phyloP scores from a whole-genome alignment of 2,329 filamentous ascomycete genomes.

The Trichothecium sympodiale region DNA sequence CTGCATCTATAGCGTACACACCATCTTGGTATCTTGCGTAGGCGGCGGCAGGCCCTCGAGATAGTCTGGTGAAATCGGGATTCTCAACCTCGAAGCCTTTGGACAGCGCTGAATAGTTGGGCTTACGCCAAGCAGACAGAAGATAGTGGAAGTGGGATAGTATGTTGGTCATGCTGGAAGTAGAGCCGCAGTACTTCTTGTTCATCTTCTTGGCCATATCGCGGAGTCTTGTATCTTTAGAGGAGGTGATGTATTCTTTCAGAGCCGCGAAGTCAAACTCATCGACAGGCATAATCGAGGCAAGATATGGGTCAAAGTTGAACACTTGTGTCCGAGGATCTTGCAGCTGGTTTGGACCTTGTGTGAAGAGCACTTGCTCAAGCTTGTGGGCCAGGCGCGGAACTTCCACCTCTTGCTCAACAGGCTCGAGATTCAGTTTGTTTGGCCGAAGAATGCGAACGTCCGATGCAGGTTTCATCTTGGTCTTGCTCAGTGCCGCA shows the following conservation, averaged over 20 bases:
- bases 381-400: conserved; percentile 63
- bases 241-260: conserved; percentile 83
- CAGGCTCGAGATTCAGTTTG: conserved; percentile 15
- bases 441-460: conserved; percentile 7
- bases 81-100: conserved; percentile 51
- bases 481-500: not conserved
- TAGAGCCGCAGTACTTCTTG: conserved; percentile 86
- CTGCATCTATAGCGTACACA: conserved; percentile 86
- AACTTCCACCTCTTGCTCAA: conserved; percentile 26
- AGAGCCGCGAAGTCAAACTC: conserved; percentile 89
- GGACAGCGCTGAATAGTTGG: conserved; percentile 59
- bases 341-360: conserved; percentile 82
- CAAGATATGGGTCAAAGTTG: conserved; percentile 94
- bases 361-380: conserved; percentile 89
- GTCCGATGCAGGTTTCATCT: not conserved
- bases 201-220: conserved; percentile 51
- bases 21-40: conserved; percentile 78
- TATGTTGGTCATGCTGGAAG: conserved; percentile 87
- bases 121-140: conserved; percentile 68
- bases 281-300: conserved; percentile 81
- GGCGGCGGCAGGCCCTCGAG: conserved; percentile 63
- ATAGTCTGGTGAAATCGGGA: conserved; percentile 60
- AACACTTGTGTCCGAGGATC: conserved; percentile 79
- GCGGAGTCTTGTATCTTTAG: conserved; percentile 65
- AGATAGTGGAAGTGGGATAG: conserved; percentile 89